Base-by-base conservation (phyloP, 768 basidiomycete species). In the Mycena maculata region DNA sequence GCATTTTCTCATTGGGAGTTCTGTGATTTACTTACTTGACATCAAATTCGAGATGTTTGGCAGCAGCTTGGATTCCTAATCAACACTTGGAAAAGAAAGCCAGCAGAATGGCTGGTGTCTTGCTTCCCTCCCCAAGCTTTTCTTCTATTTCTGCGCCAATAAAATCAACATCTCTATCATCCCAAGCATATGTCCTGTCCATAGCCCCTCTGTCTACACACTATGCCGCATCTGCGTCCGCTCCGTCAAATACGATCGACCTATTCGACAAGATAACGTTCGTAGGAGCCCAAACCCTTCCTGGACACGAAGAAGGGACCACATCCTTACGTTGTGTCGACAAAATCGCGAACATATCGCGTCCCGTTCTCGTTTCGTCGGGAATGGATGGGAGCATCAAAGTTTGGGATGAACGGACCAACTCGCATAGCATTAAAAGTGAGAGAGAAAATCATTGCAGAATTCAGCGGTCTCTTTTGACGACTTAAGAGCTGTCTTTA, bases 361-460 rank as follows among this genome's bases (percentile, higher is more conserved):
- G 81, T 13, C 81, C 81, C 30, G 81, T 79, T 39, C 80, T 94
- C 8, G 73, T 92, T 20, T 90, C 91, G 2, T 88, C 87, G 13
- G 91, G 93, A 2, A 87, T 84, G 69, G 92, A 94, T 69, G 92
- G 92, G 2, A 81, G 83, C 57, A 86, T 95, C 60, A 87, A 86
- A 65, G 83, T 88, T 31, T 95, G 93, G 93, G 93, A 95, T 75
- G 86, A 87, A 60, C 86, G 93, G 62, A 80, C 86, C 33, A 79
- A 78, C 60, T 74, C 85, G 8, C 79, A 83, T 53, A 78, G 83
- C 50, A 84, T 91, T 38, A 86, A 88, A 82, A 86, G 92, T 94
- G 72, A 77, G 90, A 82, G 23, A 23, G 55, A 23, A 33, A 30
- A 63, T 38, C 49, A 36, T 44, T 58, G 18, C 25, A 31, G 47